Evolutionary conservation across 2,329 filamentous ascomycete genomes (phyloP), one percentile per base, ranked within the genome.

Genomic region (Colletotrichum agaves): DNA sequence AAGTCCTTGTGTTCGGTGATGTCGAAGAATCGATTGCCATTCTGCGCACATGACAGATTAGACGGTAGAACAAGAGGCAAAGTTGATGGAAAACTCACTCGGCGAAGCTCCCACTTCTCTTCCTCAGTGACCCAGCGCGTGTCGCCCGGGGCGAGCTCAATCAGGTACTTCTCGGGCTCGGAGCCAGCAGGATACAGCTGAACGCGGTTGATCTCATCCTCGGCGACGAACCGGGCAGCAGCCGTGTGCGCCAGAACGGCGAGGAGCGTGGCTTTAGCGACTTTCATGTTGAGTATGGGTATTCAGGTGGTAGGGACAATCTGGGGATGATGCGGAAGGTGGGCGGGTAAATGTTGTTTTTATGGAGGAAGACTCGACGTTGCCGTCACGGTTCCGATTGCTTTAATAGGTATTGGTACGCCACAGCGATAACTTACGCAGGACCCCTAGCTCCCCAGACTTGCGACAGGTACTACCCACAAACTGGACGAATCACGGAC

Each of bases 21-120:
- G 81, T 98, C 95, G 86, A 98, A 97, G 85, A 98, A 98, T 75
- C 90, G 92, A 72, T 90, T 85, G 74, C 94, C 94, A 76, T 92
- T 86, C 93, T 97, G 73, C 43, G n/a, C 19, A 53, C 1, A 5
- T 6, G 5, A 4, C 39, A 61, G 50, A 12, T 15, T 21, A 21
- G n/a, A 27, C 2, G 12, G n/a, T n/a, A n/a, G n/a, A n/a, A n/a
- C n/a, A n/a, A n/a, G 19, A 41, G 11, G 27, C n/a, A 37, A 33
- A 10, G 8, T 15, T 2, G 15, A 27, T 31, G 35, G 15, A 11
- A 2, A 23, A 3, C 88, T 65, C 86, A 97, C 94, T 73, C 93
- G 86, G 75, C 92, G 90, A 71, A 98, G 82, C 78, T 91, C 90
- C 94, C 95, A 98, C 81, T 98, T 99, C 82, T 98, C 90, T 39